Conservation (phyloP, 129 eudicot genomes). For the Sambucus nigra region DNA sequence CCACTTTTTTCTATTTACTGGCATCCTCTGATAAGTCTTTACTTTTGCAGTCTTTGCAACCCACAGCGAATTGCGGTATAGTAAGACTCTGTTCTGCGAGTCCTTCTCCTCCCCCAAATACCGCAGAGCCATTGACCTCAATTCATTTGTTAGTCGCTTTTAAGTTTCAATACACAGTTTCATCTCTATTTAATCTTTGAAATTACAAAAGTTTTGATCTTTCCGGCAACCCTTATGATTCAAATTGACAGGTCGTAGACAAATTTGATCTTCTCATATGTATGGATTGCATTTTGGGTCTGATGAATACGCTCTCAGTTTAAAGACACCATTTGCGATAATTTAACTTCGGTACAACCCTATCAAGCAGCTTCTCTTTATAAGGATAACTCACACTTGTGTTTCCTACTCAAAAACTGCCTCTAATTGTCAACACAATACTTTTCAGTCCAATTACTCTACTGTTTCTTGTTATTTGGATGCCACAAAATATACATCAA, state of each 20-base stretch:
- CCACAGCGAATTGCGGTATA: too few species aligned
- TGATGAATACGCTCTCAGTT: constrained; percentile 7
- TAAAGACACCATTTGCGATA: background rate
- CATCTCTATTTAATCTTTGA: background rate
- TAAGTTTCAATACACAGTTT: too few species aligned
- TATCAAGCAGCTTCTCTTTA: too few species aligned
- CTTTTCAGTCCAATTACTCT: background rate
- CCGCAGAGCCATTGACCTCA: too few species aligned
- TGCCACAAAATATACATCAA: background rate
- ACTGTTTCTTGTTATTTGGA: background rate
- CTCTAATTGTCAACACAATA: background rate
- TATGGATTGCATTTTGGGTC: background rate
- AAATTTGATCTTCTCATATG: background rate
- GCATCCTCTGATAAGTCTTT: too few species aligned
- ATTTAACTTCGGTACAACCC: background rate
- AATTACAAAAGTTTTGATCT: background rate
- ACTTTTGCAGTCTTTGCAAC: background rate
- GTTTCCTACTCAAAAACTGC: background rate
- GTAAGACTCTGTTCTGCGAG: background rate
- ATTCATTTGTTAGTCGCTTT: too few species aligned
- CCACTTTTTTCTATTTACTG: too few species aligned
- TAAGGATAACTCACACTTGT: too few species aligned
- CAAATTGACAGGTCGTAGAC: background rate
- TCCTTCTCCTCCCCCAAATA: background rate
- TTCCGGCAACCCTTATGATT: background rate